phyloP scores from a whole-genome alignment of 2,329 filamentous ascomycete species.

The Coniochaeta ligniaria region DNA sequence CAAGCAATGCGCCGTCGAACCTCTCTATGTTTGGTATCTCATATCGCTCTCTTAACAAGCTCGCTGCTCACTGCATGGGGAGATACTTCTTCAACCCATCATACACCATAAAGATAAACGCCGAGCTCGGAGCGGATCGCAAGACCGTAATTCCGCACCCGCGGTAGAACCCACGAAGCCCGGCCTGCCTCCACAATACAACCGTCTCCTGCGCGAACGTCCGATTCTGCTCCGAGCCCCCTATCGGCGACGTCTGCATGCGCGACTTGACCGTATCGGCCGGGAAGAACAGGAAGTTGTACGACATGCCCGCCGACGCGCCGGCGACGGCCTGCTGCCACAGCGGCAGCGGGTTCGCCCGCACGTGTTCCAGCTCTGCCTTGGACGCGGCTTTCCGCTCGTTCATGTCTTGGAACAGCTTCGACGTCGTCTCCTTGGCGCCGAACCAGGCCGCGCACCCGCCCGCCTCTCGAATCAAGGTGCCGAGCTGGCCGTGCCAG shows the following conservation, averaged over 20 bases:
- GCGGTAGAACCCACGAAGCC: constrained; percentile 78
- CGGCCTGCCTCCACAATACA: constrained; percentile 74
- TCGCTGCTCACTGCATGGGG: constrained; percentile 27
- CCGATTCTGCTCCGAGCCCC: constrained; percentile 37
- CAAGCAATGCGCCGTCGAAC: not conserved
- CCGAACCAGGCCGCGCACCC: constrained; percentile 95
- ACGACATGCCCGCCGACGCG: constrained; percentile 81
- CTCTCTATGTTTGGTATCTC: not conserved
- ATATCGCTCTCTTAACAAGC: not conserved
- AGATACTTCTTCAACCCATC: constrained; percentile 73
- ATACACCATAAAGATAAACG: constrained; percentile 94
- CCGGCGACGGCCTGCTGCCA: constrained; percentile 86
- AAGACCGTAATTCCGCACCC: constrained; percentile 91
- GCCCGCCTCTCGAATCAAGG: constrained; percentile 86
- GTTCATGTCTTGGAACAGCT: constrained; percentile 58
- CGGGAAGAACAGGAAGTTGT: constrained; percentile 96
- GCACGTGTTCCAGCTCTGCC: constrained; percentile 30
- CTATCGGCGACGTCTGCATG: constrained; percentile 83
- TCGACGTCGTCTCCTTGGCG: constrained; percentile 72
- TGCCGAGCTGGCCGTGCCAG: constrained; percentile 93
- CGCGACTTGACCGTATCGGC: constrained; percentile 96
- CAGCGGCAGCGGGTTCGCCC: constrained; percentile 57
- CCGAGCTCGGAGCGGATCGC: constrained; percentile 88
- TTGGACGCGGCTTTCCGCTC: constrained; percentile 30
- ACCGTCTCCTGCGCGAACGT: constrained; percentile 68